Evolutionary conservation across 2,329 filamentous ascomycete genomes (phyloP).

Genomic region (Macrophomina tecta): DNA sequence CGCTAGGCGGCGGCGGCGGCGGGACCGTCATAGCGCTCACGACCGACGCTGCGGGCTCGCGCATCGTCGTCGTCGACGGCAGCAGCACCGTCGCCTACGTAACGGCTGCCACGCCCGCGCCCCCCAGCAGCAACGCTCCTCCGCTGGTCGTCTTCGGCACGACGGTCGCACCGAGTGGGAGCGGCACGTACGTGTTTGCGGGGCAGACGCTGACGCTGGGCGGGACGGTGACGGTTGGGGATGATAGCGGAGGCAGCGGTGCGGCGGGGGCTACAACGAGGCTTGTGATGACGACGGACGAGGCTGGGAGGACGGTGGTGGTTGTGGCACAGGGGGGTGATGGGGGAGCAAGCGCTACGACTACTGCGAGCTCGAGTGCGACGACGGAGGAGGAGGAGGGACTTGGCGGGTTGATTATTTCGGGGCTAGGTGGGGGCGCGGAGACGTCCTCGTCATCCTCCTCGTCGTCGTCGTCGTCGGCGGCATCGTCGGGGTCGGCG

Average conservation of each 20-base stretch:
- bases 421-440: background rate
- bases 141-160: background rate
- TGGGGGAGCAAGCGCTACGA: background rate
- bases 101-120: background rate
- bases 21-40: background rate
- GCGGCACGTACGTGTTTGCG: background rate
- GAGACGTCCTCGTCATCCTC: background rate
- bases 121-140: background rate
- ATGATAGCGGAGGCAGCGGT: background rate
- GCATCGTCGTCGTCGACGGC: background rate
- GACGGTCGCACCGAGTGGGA: background rate
- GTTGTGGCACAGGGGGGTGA: background rate
- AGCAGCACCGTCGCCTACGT: background rate
- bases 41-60: background rate
- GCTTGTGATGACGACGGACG: conserved; percentile 3
- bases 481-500: background rate
- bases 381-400: background rate
- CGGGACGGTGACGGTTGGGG: conserved; percentile 1
- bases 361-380: background rate
- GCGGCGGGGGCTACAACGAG: background rate
- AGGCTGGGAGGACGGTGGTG: conserved; percentile 1
- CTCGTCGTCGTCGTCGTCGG: background rate
- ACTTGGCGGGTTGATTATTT: background rate
- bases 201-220: background rate
- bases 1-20: background rate